Conservation (phyloP, 352 stramenopile genomes). For the Poterioochromonas sp. region DNA sequence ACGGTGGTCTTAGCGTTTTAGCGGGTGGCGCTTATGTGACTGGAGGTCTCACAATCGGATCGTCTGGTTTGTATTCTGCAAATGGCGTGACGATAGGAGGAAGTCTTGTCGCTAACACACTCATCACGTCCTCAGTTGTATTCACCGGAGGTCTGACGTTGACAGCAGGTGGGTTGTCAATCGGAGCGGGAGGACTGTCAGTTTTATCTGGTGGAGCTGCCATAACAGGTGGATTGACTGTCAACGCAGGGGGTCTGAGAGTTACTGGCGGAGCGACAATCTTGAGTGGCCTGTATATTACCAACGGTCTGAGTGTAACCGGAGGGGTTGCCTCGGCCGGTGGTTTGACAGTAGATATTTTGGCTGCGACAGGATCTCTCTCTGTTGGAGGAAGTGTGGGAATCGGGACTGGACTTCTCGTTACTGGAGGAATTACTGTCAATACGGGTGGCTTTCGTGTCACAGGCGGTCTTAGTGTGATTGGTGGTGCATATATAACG, state of each 20-base stretch:
- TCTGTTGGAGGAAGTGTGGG: background rate
- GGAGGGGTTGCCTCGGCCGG: background rate
- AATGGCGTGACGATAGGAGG: conserved; percentile 11
- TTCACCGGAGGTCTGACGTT: conserved; percentile 15
- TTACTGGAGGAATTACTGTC: background rate
- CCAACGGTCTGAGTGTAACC: background rate
- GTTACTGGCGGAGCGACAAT: conserved; percentile 26
- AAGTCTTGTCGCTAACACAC: background rate
- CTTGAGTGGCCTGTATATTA: background rate
- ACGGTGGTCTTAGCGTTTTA: background rate
- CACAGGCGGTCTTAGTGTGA: background rate
- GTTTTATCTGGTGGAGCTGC: background rate
- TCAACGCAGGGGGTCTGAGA: background rate
- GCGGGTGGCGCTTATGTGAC: background rate
- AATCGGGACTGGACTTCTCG: background rate
- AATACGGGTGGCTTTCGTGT: background rate
- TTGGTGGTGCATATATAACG: conserved; percentile 23
- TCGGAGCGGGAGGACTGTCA: background rate
- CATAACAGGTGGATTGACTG: background rate
- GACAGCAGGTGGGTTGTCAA: background rate
- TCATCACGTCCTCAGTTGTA: too few relatives aligned
- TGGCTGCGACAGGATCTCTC: background rate
- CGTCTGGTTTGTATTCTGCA: background rate
- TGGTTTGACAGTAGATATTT: conserved; percentile 13
- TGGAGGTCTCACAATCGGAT: conserved; percentile 1